These are phyloP conservation scores for Fraxinus cuspidata DNA, from an alignment of 257 asterid genomes.

Conservation along the genomic window DNA sequence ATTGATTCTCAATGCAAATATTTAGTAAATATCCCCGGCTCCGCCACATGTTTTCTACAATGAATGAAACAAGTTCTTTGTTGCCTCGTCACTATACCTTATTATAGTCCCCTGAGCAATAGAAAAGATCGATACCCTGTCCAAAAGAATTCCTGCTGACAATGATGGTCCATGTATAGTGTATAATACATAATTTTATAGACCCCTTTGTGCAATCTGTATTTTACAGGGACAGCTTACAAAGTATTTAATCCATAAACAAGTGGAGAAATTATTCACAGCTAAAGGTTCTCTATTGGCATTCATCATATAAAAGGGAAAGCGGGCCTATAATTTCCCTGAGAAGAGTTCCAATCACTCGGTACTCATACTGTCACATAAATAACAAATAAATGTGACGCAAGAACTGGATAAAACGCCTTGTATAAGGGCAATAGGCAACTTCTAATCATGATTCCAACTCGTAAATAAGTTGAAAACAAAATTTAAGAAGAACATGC, in stretches of 20 bases:
- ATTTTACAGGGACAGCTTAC: neutral
- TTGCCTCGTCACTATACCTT: neutral
- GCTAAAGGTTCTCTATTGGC: neutral
- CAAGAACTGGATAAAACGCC: neutral
- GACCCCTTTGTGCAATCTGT: slow-evolving; percentile 4
- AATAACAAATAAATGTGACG: neutral
- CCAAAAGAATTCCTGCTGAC: neutral
- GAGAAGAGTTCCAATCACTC: neutral
- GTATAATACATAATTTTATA: neutral
- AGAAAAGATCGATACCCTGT: slow-evolving; percentile 2
- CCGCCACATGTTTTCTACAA: neutral
- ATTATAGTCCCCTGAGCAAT: slow-evolving; percentile 13
- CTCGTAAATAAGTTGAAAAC: neutral
- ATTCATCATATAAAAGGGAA: neutral
- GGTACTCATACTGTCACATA: slow-evolving; percentile 1
- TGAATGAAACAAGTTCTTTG: neutral
- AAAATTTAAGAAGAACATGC: neutral
- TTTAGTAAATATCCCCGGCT: neutral
- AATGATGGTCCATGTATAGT: neutral
- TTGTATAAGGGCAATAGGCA: neutral
- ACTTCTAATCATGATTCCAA: neutral
- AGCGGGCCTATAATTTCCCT: neutral
- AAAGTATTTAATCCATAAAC: neutral
- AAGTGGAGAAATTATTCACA: neutral
- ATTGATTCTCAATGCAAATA: neutral